Evolutionary conservation across 495 filamentous ascomycete species (phyloP), one percentile per base, ranked within the genome.

Genomic region (Massariosphaeria phaeospora): DNA sequence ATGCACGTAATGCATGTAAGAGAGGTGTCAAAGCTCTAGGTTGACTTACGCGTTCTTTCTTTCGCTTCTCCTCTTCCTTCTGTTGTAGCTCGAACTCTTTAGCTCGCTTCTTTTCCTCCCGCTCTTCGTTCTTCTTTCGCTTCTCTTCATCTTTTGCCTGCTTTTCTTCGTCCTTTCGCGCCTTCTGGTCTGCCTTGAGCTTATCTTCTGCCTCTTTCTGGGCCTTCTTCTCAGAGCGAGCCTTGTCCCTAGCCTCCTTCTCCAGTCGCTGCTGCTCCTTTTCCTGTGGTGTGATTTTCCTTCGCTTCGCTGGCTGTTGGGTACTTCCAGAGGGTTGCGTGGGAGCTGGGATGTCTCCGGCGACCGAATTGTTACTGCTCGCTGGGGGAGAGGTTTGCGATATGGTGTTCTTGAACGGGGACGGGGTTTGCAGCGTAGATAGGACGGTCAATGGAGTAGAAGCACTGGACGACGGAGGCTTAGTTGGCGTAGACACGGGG

Each of bases 51-150:
- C 46, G 38, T 45, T 85, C 79, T 53, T 76, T 83, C 20, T 76
- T 76, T 60, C 69, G 73, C 63, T 79, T 80, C 69, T 71, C 68
- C 25, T 79, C 74, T 57, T 76, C 76, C 31, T 70, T 70, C 3
- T 62, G 59, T 52, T 67, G 70, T 46, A 55, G 65, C 36, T 69
- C 70, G 0, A 67, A 50, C 34, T 73, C 70, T 42, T 66, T 67
- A 18, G 62, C 56, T 36, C 71, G 69, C 62, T 73, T 76, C 62
- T 77, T 75, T 34, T 72, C 73, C 45, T 77, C 75, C 20, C 55
- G 59, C 49, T 73, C 74, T 18, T 71, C 70, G 18, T 66, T 64
- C 52, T 66, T 69, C 57, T 55, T 63, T 20, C 63, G 48, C 45
- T 64, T 69, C 51, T 72, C 70, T 50, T 73, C 70, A 18, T 72